Evolutionary conservation across 495 filamentous ascomycete genomes (phyloP).

Genomic region (Annulohypoxylon moriforme): DNA sequence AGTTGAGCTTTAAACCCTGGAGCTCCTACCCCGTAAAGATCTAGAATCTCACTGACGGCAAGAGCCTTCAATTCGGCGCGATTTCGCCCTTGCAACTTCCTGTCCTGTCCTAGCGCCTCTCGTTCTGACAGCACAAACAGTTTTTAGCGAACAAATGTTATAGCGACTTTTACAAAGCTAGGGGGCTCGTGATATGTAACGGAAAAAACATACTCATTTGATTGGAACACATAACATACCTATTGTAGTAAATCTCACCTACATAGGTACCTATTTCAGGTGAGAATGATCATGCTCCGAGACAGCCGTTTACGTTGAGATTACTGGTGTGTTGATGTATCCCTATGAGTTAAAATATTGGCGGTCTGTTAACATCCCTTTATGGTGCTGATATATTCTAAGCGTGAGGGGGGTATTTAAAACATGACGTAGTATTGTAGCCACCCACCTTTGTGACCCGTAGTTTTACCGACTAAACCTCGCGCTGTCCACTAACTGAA

Average conservation of each 20-base stretch:
- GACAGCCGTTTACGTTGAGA: not conserved
- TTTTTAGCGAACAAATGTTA: slow-evolving; percentile 22
- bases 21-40: slow-evolving; percentile 3
- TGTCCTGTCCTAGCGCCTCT: slow-evolving; percentile 26
- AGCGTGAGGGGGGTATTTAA: too few species aligned
- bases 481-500: not conserved
- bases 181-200: slow-evolving; percentile 17
- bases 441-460: not conserved
- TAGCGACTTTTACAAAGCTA: slow-evolving; percentile 9
- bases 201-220: not conserved
- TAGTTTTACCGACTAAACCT: slow-evolving; percentile 1
- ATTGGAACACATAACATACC: not conserved
- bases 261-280: not conserved
- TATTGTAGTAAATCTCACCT: not conserved
- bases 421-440: not conserved
- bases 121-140: slow-evolving; percentile 10
- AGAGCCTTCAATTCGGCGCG: slow-evolving; percentile 23
- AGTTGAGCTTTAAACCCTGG: slow-evolving; percentile 10
- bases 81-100: slow-evolving; percentile 27
- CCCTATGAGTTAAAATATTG: too few species aligned
- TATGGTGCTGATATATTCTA: too few species aligned
- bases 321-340: too few species aligned
- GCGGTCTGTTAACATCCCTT: too few species aligned
- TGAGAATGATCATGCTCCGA: not conserved
- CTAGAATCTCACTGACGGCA: slow-evolving; percentile 18